A percentile compares a stretch with the other conserved stretches of the same genome.
These are phyloP conservation scores for Trichophyton rubrum DNA, from an alignment of 2,329 filamentous ascomycete genomes.

Conservation along the genomic window DNA sequence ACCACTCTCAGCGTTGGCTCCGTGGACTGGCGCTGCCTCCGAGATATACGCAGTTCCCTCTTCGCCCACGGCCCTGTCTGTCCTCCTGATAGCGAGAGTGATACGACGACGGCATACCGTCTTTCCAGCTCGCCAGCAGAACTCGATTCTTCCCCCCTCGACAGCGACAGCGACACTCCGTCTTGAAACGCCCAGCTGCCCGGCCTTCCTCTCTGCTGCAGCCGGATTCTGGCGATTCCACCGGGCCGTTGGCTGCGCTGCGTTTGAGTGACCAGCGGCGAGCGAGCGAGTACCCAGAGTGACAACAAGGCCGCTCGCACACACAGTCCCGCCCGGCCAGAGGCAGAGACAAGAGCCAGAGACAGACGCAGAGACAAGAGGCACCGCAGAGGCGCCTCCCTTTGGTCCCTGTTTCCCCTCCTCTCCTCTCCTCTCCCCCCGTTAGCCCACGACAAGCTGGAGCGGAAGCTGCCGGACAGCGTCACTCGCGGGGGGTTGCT, in stretches of 20 bases:
- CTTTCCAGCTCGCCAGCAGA: neutral
- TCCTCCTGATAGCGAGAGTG: neutral
- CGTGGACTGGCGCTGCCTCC: neutral
- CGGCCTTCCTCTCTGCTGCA: neutral
- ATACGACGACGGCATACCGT: neutral
- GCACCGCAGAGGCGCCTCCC: neutral
- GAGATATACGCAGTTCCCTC: neutral
- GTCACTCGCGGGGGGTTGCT: conserved; percentile 45
- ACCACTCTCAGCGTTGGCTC: neutral
- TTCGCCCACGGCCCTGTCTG: neutral
- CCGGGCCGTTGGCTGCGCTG: too few species aligned
- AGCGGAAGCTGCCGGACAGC: conserved; percentile 34
- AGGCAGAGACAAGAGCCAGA: neutral
- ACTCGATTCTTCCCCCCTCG: neutral
- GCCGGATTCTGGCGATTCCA: too few species aligned
- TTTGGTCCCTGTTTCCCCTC: neutral
- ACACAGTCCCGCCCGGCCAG: too few species aligned
- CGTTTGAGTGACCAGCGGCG: too few species aligned
- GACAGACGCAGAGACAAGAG: neutral
- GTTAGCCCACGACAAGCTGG: conserved; percentile 39
- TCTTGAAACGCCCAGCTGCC: neutral
- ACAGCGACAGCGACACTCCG: neutral
- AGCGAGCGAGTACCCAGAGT: too few species aligned
- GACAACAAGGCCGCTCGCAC: too few species aligned
- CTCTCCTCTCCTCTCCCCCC: conserved; percentile 1